Base-by-base conservation (phyloP, 805 yeast species). In the Ogataea methanolica region DNA sequence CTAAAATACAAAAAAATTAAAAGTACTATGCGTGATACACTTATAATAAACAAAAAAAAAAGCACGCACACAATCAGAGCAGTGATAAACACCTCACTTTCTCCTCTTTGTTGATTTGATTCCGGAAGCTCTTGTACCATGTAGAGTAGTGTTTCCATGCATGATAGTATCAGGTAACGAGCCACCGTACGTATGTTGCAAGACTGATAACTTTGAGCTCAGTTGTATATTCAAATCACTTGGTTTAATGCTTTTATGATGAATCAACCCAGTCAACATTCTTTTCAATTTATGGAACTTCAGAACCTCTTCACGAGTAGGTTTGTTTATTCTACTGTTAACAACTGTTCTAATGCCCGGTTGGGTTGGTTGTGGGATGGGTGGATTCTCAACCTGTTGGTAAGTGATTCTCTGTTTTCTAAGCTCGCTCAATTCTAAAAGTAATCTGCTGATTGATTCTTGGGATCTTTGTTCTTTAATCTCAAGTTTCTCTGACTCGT, bases 181-280 rank as follows among this genome's bases (percentile, higher is more conserved):
- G 41, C 97, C 97, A 35, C 78, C 69, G 59, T 88, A 90, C 54
- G 83, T 88, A 22, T 82, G 78, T 60, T 81, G 81, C 47, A 86
- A 73, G 0, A 86, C 83, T 0, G 96, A 96, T 41, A 91, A 23
- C 56, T 67, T 51, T 58, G 63, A 6, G 61, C 64, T 54, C 47
- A 75, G 52, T 49, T 75, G 52, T 42, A 73, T 38, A 46, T 59
- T 69, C 70, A 70, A 42, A 26, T 62, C 63, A 7, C 29, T 35
- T 11, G 73, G 73, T 8, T 59, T 58, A 11, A 68, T 36, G 37
- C 61, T 50, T 33, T 61, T 62, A 21, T 54, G 45, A 22, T 55
- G 54, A 17, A 64, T 58, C 52, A 56, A 74, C 49, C 46, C 79
- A 14, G 74, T 68, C 47, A 85, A 55, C 33, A 76, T 50, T 58